Conservation (phyloP, 73 alveolate species). For the Stentor roeselii region DNA sequence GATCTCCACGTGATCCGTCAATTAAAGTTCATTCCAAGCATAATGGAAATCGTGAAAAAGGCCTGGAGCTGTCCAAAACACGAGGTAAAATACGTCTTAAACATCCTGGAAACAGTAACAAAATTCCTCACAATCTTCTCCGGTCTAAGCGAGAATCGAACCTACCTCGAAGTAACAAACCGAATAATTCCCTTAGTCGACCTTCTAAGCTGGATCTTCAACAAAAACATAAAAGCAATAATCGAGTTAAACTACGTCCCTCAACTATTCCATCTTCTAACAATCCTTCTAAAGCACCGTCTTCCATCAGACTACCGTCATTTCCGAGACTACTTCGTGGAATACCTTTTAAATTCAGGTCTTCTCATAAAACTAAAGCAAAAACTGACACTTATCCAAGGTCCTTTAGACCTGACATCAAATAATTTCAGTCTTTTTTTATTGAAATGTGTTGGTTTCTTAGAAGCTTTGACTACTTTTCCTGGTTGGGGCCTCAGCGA, state of each 20-base stretch:
- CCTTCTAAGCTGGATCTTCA: constrained; percentile 75
- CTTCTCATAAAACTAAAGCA: constrained; percentile 63
- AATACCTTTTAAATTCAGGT: constrained; percentile 69
- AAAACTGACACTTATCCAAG: constrained; percentile 66
- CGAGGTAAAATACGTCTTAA: constrained; percentile 68
- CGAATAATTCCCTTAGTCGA: constrained; percentile 80
- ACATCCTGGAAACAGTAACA: constrained; percentile 63
- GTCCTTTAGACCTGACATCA: constrained; percentile 80
- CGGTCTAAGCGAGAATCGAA: constrained; percentile 78
- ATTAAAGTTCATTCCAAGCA: constrained; percentile 72
- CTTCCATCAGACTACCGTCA: constrained; percentile 77
- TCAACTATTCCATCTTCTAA: constrained; percentile 75
- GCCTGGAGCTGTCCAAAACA: constrained; percentile 81
- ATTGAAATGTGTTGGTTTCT: constrained; percentile 72
- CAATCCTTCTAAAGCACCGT: constrained; percentile 81
- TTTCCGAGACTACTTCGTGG: constrained; percentile 85
- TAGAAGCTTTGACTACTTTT: constrained; percentile 76
- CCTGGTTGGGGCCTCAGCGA: constrained; percentile 65
- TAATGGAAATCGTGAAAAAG: constrained; percentile 85
- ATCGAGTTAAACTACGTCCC: constrained; percentile 78
- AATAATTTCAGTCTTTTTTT: constrained; percentile 73
- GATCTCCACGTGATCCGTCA: constrained; percentile 83
- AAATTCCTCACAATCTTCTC: constrained; percentile 59
- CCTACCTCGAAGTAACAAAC: constrained; percentile 83
- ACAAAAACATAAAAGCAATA: constrained; percentile 75